A percentile compares a stretch with the other conserved stretches of the same genome.
These are phyloP conservation scores for Septoria linicola DNA, from an alignment of 2,329 filamentous ascomycete species.

Conservation along the genomic window DNA sequence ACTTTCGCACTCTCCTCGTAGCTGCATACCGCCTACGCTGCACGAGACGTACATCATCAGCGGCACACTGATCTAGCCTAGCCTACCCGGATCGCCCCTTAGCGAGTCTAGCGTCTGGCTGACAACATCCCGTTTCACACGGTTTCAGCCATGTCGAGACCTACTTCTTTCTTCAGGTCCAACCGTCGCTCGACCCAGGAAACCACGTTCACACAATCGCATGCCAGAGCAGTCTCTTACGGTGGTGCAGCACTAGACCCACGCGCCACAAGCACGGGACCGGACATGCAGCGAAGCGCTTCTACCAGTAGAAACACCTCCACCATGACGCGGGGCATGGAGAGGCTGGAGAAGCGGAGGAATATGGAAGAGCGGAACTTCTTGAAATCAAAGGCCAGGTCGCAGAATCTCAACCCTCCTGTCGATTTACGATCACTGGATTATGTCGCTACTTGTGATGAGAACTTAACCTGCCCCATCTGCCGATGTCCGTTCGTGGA, in stretches of 20 bases:
- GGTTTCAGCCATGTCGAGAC: slow-evolving; percentile 21
- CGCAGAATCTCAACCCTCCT: slow-evolving; percentile 34
- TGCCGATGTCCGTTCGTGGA: slow-evolving; percentile 63
- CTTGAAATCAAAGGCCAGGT: slow-evolving; percentile 29
- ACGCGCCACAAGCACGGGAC: slow-evolving; percentile 6
- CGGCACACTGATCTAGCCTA: too few species aligned
- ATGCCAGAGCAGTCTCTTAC: slow-evolving; percentile 18
- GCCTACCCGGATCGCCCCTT: background rate
- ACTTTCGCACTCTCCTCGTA: background rate
- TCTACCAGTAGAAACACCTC: slow-evolving; percentile 16
- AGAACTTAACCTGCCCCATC: slow-evolving; percentile 63
- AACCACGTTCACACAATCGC: slow-evolving; percentile 12
- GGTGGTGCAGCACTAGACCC: slow-evolving; percentile 1
- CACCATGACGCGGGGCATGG: slow-evolving; percentile 30
- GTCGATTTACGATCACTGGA: slow-evolving; percentile 60
- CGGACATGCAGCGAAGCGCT: slow-evolving; percentile 18
- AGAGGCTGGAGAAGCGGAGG: slow-evolving; percentile 34
- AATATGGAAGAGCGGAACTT: slow-evolving; percentile 37
- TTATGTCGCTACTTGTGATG: slow-evolving; percentile 56
- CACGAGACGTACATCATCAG: background rate
- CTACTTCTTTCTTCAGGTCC: slow-evolving; percentile 23
- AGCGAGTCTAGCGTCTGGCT: slow-evolving; percentile 1
- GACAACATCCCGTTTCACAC: background rate
- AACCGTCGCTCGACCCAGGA: slow-evolving; percentile 19
- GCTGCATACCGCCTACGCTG: background rate